phyloP scores from a whole-genome alignment of 2,329 filamentous ascomycete species.

The Botrytis aclada region DNA sequence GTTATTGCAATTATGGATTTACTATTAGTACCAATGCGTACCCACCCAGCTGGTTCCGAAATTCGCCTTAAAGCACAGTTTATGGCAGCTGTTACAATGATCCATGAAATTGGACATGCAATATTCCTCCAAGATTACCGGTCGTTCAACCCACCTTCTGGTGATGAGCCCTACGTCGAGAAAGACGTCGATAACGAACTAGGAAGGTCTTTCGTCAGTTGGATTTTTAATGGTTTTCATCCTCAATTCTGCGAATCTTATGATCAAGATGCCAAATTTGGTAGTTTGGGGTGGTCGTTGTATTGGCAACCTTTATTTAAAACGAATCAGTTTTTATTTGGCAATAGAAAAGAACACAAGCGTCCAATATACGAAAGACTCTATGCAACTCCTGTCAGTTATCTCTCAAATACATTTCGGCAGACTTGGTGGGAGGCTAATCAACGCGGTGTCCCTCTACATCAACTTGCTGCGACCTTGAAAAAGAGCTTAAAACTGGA shows the following conservation, averaged over 20 bases:
- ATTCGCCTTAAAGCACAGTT: conserved; percentile 28
- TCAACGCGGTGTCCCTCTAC: background rate
- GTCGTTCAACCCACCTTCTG: conserved; percentile 19
- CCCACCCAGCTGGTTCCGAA: conserved; percentile 21
- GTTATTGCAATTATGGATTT: conserved; percentile 29
- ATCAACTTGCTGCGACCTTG: background rate
- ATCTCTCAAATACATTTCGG: background rate
- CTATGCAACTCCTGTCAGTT: background rate
- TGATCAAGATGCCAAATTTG: conserved; percentile 1
- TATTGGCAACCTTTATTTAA: conserved; percentile 14
- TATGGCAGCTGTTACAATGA: conserved; percentile 32
- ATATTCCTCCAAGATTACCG: conserved; percentile 30
- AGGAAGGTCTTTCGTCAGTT: conserved; percentile 28
- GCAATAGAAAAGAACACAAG: background rate
- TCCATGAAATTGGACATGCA: conserved; percentile 33
- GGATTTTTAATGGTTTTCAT: conserved; percentile 30
- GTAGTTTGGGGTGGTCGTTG: conserved; percentile 15
- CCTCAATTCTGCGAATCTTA: conserved; percentile 20
- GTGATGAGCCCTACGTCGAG: conserved; percentile 28
- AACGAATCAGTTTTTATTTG: background rate
- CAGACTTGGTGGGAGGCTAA: conserved; percentile 7
- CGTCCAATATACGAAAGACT: conserved; percentile 3
- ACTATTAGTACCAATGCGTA: conserved; percentile 28
- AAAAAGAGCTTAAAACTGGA: background rate
- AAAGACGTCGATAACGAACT: conserved; percentile 27